Evolutionary conservation across 768 basidiomycete genomes (phyloP).

Genomic region (Xerocomus potaroensis): DNA sequence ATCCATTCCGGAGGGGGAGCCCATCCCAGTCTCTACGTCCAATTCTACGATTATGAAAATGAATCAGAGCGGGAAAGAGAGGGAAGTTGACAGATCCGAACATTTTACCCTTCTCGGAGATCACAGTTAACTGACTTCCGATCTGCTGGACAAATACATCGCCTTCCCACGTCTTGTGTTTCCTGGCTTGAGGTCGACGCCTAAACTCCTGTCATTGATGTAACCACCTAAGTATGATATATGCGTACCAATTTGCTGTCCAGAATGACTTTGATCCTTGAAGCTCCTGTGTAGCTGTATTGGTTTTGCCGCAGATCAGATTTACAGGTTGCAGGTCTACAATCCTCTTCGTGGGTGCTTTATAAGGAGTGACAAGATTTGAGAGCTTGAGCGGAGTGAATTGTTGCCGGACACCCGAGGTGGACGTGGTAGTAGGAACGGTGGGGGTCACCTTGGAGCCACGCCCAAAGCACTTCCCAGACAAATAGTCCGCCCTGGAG

Average conservation of each 20-base stretch:
- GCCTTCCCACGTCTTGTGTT: constrained; percentile 86
- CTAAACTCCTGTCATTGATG: constrained; percentile 33
- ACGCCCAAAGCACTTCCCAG: constrained; percentile 61
- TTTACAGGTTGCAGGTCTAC: constrained; percentile 41
- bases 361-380: constrained; percentile 19
- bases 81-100: constrained; percentile 28
- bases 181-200: constrained; percentile 68
- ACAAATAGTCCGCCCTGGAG: constrained; percentile 51
- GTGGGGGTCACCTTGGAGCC: constrained; percentile 20
- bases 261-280: constrained; percentile 41
- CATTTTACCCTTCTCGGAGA: constrained; percentile 71
- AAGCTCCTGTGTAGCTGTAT: constrained; percentile 3
- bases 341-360: constrained; percentile 26
- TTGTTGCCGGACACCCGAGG: constrained; percentile 30
- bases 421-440: constrained; percentile 13
- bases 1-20: constrained; percentile 38
- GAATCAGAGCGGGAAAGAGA: constrained; percentile 6
- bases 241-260: constrained; percentile 64
- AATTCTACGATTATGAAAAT: constrained; percentile 39
- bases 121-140: constrained; percentile 51
- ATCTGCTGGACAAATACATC: constrained; percentile 58
- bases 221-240: constrained; percentile 1
- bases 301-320: constrained; percentile 25
- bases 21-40: constrained; percentile 62
- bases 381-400: constrained; percentile 30